phyloP scores from a whole-genome alignment of 257 asterid species.

The Ophiorrhiza pumila region DNA sequence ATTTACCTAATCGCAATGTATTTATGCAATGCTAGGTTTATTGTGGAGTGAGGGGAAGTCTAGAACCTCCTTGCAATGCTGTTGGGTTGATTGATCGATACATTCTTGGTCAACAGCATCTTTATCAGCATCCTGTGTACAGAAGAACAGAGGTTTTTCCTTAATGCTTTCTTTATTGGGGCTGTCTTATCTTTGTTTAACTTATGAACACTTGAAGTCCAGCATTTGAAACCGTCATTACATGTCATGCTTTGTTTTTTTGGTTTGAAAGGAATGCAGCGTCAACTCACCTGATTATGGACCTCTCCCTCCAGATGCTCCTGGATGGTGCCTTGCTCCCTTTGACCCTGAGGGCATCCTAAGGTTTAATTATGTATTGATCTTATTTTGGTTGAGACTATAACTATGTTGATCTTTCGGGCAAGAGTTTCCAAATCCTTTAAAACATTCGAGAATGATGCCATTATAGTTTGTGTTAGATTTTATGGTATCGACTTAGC shows the following conservation, averaged over 20 bases:
- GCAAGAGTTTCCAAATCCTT: not conserved
- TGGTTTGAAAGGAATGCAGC: conserved; percentile 68
- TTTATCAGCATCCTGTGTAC: conserved; percentile 83
- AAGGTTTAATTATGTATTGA: conserved; percentile 45
- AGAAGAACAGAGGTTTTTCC: conserved; percentile 72
- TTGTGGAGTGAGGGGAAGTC: conserved; percentile 77
- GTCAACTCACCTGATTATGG: conserved; percentile 90
- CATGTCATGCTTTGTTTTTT: not conserved
- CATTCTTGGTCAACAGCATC: conserved; percentile 75
- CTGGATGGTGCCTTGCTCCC: conserved; percentile 92
- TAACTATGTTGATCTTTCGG: conserved; percentile 2
- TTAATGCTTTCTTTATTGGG: conserved; percentile 8
- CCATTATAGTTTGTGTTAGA: not conserved
- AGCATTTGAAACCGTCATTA: not conserved
- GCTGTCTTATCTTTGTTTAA: conserved; percentile 14
- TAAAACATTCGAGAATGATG: not conserved
- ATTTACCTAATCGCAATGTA: not conserved
- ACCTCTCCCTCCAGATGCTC: conserved; percentile 70
- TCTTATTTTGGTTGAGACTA: conserved; percentile 6
- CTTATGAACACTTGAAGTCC: not conserved
- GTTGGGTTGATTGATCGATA: conserved; percentile 80
- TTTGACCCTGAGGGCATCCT: conserved; percentile 93
- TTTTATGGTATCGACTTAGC: not conserved
- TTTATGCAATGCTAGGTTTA: conserved; percentile 50
- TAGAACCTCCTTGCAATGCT: conserved; percentile 90